Conservation (phyloP, 1,284 basidiomycete genomes). For the Cystobasidium sp. region DNA sequence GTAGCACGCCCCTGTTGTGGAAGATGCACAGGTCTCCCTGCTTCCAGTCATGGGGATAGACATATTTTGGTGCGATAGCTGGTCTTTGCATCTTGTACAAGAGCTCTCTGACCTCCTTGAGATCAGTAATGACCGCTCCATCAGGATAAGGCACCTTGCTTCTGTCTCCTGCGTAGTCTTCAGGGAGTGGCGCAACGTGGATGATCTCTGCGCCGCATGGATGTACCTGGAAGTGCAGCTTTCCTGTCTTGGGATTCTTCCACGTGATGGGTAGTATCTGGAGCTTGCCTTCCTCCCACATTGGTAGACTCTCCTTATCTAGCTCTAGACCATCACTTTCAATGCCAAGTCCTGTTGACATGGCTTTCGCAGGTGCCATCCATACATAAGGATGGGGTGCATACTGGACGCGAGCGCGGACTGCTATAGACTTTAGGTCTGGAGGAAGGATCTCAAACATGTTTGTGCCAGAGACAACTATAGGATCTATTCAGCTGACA, state of each 20-base stretch:
- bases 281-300: slow-evolving; percentile 72
- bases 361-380: slow-evolving; percentile 76
- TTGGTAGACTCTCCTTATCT: slow-evolving; percentile 67
- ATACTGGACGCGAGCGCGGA: slow-evolving; percentile 72
- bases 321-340: slow-evolving; percentile 75
- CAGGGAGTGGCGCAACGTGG: slow-evolving; percentile 66
- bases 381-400: slow-evolving; percentile 67
- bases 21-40: slow-evolving; percentile 68
- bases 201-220: slow-evolving; percentile 53
- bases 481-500: background rate
- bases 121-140: slow-evolving; percentile 70
- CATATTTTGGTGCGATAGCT: slow-evolving; percentile 64
- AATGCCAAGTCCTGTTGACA: slow-evolving; percentile 76
- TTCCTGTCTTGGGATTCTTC: slow-evolving; percentile 81
- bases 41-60: slow-evolving; percentile 64
- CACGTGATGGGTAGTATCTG: slow-evolving; percentile 72
- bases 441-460: slow-evolving; percentile 82
- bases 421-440: slow-evolving; percentile 78
- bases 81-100: slow-evolving; percentile 80
- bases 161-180: slow-evolving; percentile 51
- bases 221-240: slow-evolving; percentile 70
- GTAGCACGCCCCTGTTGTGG: slow-evolving; percentile 57
- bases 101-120: slow-evolving; percentile 71
- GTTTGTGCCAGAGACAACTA: slow-evolving; percentile 68
- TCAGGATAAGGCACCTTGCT: slow-evolving; percentile 69